Conservation (phyloP, 192 early-diverging fungal species). For the Glomus cerebriforme region DNA sequence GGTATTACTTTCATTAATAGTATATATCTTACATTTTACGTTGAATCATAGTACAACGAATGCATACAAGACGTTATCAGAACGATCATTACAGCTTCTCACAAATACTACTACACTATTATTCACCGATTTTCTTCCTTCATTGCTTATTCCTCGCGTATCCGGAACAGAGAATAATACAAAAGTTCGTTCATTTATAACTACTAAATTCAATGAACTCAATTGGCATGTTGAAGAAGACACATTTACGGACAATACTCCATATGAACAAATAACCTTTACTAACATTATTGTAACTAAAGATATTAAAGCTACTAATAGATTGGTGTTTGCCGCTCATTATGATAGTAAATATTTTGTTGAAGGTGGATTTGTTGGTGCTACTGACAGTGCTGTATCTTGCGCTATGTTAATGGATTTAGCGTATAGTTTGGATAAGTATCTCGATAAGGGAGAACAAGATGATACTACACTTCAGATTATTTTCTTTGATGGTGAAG, state of each 20-base stretch:
- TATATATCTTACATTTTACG: neutral
- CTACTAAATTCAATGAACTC: constrained; percentile 60
- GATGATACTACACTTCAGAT: constrained; percentile 72
- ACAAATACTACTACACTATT: neutral
- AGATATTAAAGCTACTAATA: constrained; percentile 66
- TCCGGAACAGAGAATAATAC: constrained; percentile 73
- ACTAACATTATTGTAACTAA: constrained; percentile 91
- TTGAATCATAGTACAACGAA: neutral
- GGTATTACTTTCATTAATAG: neutral
- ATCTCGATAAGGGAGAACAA: constrained; percentile 49
- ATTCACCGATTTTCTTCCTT: constrained; percentile 28
- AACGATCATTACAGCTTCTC: neutral
- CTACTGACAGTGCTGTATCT: constrained; percentile 89
- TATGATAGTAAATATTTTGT: constrained; percentile 87
- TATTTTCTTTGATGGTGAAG: constrained; percentile 98
- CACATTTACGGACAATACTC: constrained; percentile 74
- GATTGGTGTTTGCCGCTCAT: constrained; percentile 89
- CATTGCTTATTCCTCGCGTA: constrained; percentile 76
- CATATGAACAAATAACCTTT: constrained; percentile 72
- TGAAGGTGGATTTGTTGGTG: constrained; percentile 73
- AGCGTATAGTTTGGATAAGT: constrained; percentile 66
- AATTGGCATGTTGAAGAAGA: constrained; percentile 84
- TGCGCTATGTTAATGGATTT: constrained; percentile 90
- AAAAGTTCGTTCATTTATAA: constrained; percentile 72
- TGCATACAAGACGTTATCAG: neutral